Percentiles rank a stretch among this genome's conserved stretches.
Evolutionary conservation across 2,329 filamentous ascomycete genomes (phyloP).

Genomic region (Penicillium frequentans): DNA sequence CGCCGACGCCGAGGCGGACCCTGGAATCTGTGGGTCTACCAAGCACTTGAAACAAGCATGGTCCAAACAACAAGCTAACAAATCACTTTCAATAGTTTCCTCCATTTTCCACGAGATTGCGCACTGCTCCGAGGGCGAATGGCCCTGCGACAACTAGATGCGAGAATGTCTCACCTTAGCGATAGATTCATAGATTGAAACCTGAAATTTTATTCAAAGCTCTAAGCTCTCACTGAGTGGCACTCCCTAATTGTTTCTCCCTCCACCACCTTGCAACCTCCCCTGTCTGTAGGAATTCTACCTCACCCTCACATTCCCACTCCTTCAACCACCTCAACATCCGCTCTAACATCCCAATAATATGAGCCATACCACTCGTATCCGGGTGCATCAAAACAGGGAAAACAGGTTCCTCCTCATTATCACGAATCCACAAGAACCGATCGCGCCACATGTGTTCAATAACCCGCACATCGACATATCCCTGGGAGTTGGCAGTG

Average conservation of each 20-base stretch:
- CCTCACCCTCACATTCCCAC: slow-evolving; percentile 28
- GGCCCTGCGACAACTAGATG: too few relatives aligned
- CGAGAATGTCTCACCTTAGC: too few relatives aligned
- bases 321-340: slow-evolving; percentile 53
- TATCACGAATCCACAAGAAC: slow-evolving; percentile 56
- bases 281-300: slow-evolving; percentile 33
- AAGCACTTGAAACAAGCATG: too few relatives aligned
- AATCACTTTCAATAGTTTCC: too few relatives aligned
- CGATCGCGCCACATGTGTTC: slow-evolving; percentile 63
- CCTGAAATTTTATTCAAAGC: neutral
- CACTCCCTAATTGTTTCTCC: slow-evolving; percentile 24
- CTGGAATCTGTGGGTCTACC: too few relatives aligned
- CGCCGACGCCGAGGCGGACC: too few relatives aligned
- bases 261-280: slow-evolving; percentile 33
- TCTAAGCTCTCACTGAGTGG: neutral
- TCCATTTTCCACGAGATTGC: too few relatives aligned
- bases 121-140: too few relatives aligned
- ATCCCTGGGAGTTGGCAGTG: slow-evolving; percentile 55
- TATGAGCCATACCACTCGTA: slow-evolving; percentile 61
- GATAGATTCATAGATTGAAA: too few relatives aligned
- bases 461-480: slow-evolving; percentile 57
- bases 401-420: slow-evolving; percentile 47
- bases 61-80: too few relatives aligned
- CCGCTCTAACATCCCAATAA: slow-evolving; percentile 58
- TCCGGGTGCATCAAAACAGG: slow-evolving; percentile 58